Evolutionary conservation across 2,329 filamentous ascomycete genomes (phyloP).

Genomic region (Diaporthe caulivora): DNA sequence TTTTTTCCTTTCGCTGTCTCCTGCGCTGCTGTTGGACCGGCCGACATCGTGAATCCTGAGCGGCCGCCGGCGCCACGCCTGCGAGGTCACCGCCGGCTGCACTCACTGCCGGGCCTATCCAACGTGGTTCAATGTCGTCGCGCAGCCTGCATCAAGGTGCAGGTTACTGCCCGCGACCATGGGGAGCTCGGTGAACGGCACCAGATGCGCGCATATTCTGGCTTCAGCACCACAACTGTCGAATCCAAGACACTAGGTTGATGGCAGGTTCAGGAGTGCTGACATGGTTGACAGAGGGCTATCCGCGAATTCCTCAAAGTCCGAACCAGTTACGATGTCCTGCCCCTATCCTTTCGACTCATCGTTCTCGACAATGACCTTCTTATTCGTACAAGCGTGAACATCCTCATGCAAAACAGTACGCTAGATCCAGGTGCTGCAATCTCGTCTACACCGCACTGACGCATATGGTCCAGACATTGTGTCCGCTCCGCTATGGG

Average conservation of each 20-base stretch:
- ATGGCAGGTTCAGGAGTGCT: slow-evolving; percentile 23
- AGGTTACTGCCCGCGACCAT: slow-evolving; percentile 37
- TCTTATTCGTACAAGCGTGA: slow-evolving; percentile 96
- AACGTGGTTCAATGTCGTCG: slow-evolving; percentile 26
- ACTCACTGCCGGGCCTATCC: slow-evolving; percentile 17
- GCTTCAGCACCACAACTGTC: not conserved
- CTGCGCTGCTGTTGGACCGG: slow-evolving; percentile 11
- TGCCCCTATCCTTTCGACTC: slow-evolving; percentile 94
- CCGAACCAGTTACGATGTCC: slow-evolving; percentile 96
- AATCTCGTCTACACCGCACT: slow-evolving; percentile 20
- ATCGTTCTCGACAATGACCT: slow-evolving; percentile 96
- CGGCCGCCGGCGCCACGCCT: slow-evolving; percentile 36
- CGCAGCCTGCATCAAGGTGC: slow-evolving; percentile 36
- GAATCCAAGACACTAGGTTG: not conserved
- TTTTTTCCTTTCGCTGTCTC: slow-evolving; percentile 31
- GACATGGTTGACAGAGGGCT: slow-evolving; percentile 71
- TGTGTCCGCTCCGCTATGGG: slow-evolving; percentile 97
- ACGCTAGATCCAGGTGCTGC: slow-evolving; percentile 42
- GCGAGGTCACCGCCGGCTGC: slow-evolving; percentile 33
- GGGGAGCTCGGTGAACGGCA: slow-evolving; percentile 16
- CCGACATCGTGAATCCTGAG: slow-evolving; percentile 25
- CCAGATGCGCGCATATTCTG: not conserved
- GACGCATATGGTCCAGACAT: slow-evolving; percentile 73
- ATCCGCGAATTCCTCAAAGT: slow-evolving; percentile 97
- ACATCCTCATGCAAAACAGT: slow-evolving; percentile 97